These are phyloP conservation scores for Castanopsis chinensis DNA, from an alignment of 306 rosid genomes.

Conservation along the genomic window DNA sequence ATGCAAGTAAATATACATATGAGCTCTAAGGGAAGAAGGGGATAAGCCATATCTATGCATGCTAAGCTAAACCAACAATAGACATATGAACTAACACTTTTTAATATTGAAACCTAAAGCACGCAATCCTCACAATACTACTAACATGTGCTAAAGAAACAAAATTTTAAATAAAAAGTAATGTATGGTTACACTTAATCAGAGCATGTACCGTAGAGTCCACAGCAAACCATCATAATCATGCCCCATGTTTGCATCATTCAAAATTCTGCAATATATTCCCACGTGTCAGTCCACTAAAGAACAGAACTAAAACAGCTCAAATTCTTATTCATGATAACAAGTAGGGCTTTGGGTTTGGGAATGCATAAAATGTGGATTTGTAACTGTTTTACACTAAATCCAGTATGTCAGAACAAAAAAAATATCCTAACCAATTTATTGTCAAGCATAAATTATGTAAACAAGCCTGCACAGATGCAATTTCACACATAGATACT, in stretches of 20 bases:
- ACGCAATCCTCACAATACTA: background rate
- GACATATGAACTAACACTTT: background rate
- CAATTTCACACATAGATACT: background rate
- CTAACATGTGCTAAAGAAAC: slow-evolving; percentile 16
- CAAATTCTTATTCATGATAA: background rate
- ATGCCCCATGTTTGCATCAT: slow-evolving; percentile 73
- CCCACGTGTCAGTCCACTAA: slow-evolving; percentile 21
- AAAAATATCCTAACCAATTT: slow-evolving; percentile 6
- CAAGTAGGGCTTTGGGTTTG: background rate
- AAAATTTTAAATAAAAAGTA: slow-evolving; percentile 20
- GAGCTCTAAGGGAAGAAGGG: slow-evolving; percentile 24
- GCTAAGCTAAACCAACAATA: slow-evolving; percentile 8
- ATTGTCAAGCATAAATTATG: slow-evolving; percentile 7
- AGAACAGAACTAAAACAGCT: slow-evolving; percentile 11
- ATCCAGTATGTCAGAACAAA: slow-evolving; percentile 1
- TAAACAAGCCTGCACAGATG: slow-evolving; percentile 8
- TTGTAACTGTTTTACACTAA: slow-evolving; percentile 22
- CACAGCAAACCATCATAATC: slow-evolving; percentile 84
- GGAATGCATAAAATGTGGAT: slow-evolving; percentile 10
- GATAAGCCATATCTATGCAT: slow-evolving; percentile 13
- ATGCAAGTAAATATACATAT: slow-evolving; percentile 35
- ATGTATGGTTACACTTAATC: slow-evolving; percentile 9
- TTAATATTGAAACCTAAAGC: slow-evolving; percentile 12
- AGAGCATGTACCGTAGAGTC: slow-evolving; percentile 71
- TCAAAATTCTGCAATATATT: slow-evolving; percentile 71